Percentiles rank a stretch among this genome's conserved stretches.
phyloP scores from a whole-genome alignment of 2,329 filamentous ascomycete genomes.

The Fusarium brevicatenulatum region DNA sequence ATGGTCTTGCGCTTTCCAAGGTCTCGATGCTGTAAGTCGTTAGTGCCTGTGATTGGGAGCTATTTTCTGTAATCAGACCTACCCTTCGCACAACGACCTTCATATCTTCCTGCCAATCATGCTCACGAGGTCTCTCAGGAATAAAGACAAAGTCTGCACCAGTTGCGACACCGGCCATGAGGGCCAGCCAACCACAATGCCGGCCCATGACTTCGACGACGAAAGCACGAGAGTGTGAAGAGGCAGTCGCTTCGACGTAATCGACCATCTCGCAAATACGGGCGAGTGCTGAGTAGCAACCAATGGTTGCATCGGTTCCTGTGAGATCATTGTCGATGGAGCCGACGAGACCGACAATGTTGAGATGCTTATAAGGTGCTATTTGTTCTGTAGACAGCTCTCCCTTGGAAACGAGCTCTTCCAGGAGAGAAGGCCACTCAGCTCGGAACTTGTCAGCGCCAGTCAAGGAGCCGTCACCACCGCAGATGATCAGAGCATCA shows the following conservation, averaged over 20 bases:
- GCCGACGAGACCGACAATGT: conserved; percentile 95
- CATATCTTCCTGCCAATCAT: conserved; percentile 93
- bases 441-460: conserved; percentile 92
- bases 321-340: conserved; percentile 99
- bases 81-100: conserved; percentile 78
- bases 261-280: conserved; percentile 97
- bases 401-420: conserved; percentile 81
- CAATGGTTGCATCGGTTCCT: conserved; percentile 96
- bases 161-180: conserved; percentile 95
- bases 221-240: conserved; percentile 94
- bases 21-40: conserved; percentile 73
- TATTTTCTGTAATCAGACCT: conserved; percentile 36
- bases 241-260: conserved; percentile 94
- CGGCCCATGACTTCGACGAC: conserved; percentile 99
- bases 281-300: conserved; percentile 91
- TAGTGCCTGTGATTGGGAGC: conserved; percentile 10
- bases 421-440: conserved; percentile 89
- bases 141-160: conserved; percentile 98
- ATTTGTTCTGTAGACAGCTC: conserved; percentile 78
- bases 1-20: conserved; percentile 97
- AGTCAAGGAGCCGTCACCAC: conserved; percentile 94
- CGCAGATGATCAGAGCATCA: conserved; percentile 95
- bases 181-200: conserved; percentile 96
- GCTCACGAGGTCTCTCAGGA: conserved; percentile 87
- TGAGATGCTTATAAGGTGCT: conserved; percentile 83